Percentiles rank a stretch among this genome's conserved stretches.
Evolutionary conservation across 2,329 filamentous ascomycete genomes (phyloP).

Genomic region (Claviceps paspali): DNA sequence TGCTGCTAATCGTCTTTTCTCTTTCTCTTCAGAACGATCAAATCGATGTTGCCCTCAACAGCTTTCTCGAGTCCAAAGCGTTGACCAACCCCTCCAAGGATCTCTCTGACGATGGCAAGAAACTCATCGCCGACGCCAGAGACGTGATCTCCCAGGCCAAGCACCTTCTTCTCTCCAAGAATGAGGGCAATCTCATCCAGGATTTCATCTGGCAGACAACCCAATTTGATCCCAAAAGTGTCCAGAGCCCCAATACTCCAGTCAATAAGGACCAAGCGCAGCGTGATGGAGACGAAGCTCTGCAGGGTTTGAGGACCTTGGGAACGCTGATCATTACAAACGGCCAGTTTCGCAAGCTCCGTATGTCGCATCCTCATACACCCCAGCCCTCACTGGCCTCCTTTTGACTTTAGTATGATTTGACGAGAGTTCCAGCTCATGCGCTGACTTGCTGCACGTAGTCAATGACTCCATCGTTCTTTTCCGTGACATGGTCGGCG

Average conservation of each 20-base stretch:
- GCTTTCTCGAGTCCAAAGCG: conserved; percentile 57
- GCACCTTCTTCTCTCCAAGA: conserved; percentile 76
- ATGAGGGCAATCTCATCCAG: conserved; percentile 83
- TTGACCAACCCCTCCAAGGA: conserved; percentile 56
- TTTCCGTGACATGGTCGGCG: conserved; percentile 78
- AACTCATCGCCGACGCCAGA: conserved; percentile 62
- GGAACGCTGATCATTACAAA: conserved; percentile 87
- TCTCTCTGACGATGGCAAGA: conserved; percentile 68
- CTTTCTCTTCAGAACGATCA: conserved; percentile 57
- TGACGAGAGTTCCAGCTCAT: too few relatives aligned
- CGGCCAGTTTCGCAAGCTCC: conserved; percentile 83
- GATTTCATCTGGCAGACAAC: conserved; percentile 95
- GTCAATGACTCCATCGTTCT: conserved; percentile 69
- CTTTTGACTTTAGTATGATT: too few relatives aligned
- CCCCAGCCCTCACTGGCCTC: too few relatives aligned
- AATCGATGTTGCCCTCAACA: conserved; percentile 90
- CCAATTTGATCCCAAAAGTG: conserved; percentile 49
- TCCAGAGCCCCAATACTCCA: conserved; percentile 48
- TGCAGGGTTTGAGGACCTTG: conserved; percentile 74
- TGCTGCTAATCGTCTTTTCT: not conserved
- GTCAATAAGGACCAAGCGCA: conserved; percentile 62
- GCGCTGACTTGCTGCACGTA: too few relatives aligned
- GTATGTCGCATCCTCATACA: conserved; percentile 32
- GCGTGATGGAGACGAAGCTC: conserved; percentile 69
- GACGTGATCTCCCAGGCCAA: conserved; percentile 76